Conservation (phyloP, 2,329 filamentous ascomycete genomes). For the Diplodia seriata region DNA sequence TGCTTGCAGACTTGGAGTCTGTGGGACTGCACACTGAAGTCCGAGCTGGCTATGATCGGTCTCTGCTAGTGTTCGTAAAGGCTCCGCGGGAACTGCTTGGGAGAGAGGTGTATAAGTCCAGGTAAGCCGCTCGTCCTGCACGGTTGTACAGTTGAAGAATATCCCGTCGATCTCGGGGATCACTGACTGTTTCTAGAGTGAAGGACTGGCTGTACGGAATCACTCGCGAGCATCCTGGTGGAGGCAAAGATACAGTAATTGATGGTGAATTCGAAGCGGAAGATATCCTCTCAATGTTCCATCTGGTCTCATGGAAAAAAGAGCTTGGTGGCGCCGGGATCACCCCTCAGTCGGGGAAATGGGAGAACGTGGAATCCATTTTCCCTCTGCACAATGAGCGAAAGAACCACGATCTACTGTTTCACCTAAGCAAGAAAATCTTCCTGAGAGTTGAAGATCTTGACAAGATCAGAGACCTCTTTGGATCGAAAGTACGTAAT, state of each 20-base stretch:
- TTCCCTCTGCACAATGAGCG: conserved; percentile 80
- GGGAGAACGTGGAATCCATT: conserved; percentile 74
- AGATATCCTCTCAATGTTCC: conserved; percentile 76
- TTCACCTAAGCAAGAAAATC: conserved; percentile 75
- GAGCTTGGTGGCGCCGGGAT: conserved; percentile 82
- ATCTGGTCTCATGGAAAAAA: conserved; percentile 75
- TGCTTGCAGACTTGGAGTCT: conserved; percentile 40
- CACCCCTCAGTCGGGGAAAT: conserved; percentile 70
- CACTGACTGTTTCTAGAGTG: conserved; percentile 58
- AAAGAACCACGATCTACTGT: conserved; percentile 79
- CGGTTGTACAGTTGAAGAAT: not conserved
- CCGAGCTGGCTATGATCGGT: conserved; percentile 41
- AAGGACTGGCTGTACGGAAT: conserved; percentile 88
- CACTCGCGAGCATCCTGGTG: conserved; percentile 66
- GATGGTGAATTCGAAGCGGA: conserved; percentile 80
- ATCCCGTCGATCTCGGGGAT: not conserved
- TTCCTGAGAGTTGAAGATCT: conserved; percentile 70
- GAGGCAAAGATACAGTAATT: conserved; percentile 42
- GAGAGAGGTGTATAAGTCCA: conserved; percentile 43
- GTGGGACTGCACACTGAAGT: conserved; percentile 45
- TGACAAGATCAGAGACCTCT: conserved; percentile 76
- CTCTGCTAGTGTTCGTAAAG: conserved; percentile 43
- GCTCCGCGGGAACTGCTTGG: conserved; percentile 43
- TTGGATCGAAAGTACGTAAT: conserved; percentile 69
- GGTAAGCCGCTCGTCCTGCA: conserved; percentile 34